Base-by-base conservation (phyloP, 116 monocot genomes). In the Phalaenopsis hybrid region DNA sequence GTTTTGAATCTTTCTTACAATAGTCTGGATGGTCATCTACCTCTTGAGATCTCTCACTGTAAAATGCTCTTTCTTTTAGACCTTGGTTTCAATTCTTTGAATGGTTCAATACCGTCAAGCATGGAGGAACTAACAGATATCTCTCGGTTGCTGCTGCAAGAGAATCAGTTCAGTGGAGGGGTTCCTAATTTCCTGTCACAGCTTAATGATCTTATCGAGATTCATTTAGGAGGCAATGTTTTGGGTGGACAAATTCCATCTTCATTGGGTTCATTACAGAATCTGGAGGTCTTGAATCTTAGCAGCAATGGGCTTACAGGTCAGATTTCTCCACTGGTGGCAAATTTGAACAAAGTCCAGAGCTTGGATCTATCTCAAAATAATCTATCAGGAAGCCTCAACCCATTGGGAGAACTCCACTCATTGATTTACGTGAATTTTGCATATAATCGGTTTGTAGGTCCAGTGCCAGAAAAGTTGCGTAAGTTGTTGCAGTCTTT, bases 331-430 rank as follows among this genome's bases (percentile, higher is more conserved):
- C 9, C 55, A n/a, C 65, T 84, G 41, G 37, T 94, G 5, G 76
- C 77, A 6, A 87, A 81, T 84, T 52, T 96, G 83, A 83, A 83
- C 8, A 85, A 8, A 72, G 81, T 94, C 9, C 86, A 76, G 75
- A 91, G 79, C 49, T 83, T 96, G 85, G 96, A 96, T 87, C 79
- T 96, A 11, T 96, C 96, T 83, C 79, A 78, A 48, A 96, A 94
- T 82, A 90, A 90, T 83, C 82, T 96, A 13, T 86, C 88, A 6
- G 96, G 94, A 84, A 87, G 50, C 69, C 78, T 96, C 34, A 44
- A 11, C 18, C 59, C 85, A 33, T 76, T 94, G 74, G 78, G 49
- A 57, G 55, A 57, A 61, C 88, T 96, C 16, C 45, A 13, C 65
- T 87, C 91, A 1, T 80, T 97, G 74, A 41, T 83, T 45, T n/a